Base-by-base conservation (phyloP, 768 basidiomycete genomes). In the Trametes coccinea region DNA sequence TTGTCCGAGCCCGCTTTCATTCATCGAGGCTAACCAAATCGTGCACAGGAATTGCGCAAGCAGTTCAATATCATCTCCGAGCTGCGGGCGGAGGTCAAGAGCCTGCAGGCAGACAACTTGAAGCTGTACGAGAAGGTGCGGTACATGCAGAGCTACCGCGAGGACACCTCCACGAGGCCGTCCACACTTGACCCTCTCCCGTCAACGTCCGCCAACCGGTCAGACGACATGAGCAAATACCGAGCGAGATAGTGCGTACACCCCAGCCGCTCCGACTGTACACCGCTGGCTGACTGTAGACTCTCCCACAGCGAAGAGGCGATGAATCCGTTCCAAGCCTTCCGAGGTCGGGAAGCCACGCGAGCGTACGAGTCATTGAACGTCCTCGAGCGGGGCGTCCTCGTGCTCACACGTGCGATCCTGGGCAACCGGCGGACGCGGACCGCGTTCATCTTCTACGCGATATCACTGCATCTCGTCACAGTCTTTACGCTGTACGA, bases 61-160 rank as follows among this genome's bases (percentile, higher is more conserved):
- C 97, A 98, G 75, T 96, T 91, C 78, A 93, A 95, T 62, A 84
- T 88, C 60, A 95, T 98, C 61, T 93, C 94, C 0, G 95, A 97
- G 69, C 79, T 98, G n/a, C 88, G 95, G 16, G 77, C 87, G 29
- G 97, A 98, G 75, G 70, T 72, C 48, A 72, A 72, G 73, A 86
- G 84, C 56, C 81, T 99, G 41, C 96, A 98, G 75, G 82, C 88
- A 1, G 97, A 98, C 75, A 99, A 98, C 72, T 84, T 99, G 47
- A 98, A 99, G 74, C 78, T 98, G 61, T 98, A 98, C 75, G 97
- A 98, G 76, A 99, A 98, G 78, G 95, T 98, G 53, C 87, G 95
- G 62, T 98, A 98, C 73, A 97, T 98, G 88, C 95, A 98, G 73
- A 93, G 90, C 63, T 99, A 98, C 70, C 84, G 92, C 16, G 92